Base-by-base conservation (phyloP, 2,329 filamentous ascomycete genomes). In the Aphanocladium album region DNA sequence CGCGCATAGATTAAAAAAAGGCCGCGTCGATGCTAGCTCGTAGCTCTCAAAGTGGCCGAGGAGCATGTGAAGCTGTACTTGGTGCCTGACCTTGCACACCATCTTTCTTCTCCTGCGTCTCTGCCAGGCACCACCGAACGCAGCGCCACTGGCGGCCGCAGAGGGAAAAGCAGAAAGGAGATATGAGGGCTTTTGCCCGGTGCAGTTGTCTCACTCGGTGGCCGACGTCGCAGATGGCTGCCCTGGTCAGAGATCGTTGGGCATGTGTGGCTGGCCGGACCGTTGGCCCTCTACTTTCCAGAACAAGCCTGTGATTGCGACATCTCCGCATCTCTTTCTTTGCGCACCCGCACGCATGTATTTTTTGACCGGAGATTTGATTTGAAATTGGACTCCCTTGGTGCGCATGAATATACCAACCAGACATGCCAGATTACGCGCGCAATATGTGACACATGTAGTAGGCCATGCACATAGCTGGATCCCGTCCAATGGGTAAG, bases 401-500 rank as follows among this genome's bases (percentile, higher is more conserved):
- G 12, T 35, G 33, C 35, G 23, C 16, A 14, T 9, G 30, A 30
- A 30, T 30, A 30, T 9, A 30, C 30, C 30, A 5, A 30, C 12
- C 23, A 16, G 47, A 5, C 16, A 19, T 47, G 45, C n/a, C 17
- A 37, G 49, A 23, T 35, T 12, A 51, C 19, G 16, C 19, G 14
- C 14, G 45, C 33, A 21, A 41, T 41, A n/a, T 16, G 12, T 25
- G 35, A 30, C 30, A 30, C 35, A 39, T 39, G 35, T 39, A 37
- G 35, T 39, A 37, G 33, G 23, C 21, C 43, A 58, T 41, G 46
- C 45, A 12, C 12, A 23, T 14, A 43, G 56, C 23, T 57, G 52
- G 52, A 37, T n/a, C 52, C 19, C 17, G 39, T 25, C 54, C 41
- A 49, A 45, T 58, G 56, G 56, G 56, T 58, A 58, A 58, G 56